phyloP scores from a whole-genome alignment of 805 yeast species.

The Candida coquimbonensis region DNA sequence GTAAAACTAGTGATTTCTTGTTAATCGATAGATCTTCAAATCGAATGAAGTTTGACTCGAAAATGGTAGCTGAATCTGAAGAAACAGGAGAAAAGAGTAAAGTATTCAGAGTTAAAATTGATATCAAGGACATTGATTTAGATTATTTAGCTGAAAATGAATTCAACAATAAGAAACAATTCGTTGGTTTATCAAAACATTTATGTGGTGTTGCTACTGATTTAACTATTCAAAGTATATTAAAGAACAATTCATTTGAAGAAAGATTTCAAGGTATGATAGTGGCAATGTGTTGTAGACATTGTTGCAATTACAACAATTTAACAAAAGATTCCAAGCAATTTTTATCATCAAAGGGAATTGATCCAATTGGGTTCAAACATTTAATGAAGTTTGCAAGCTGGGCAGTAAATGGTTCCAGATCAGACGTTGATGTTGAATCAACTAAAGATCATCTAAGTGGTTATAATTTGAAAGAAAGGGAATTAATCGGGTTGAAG shows the following conservation, averaged over 20 bases:
- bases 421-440: conserved; percentile 31
- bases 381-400: conserved; percentile 61
- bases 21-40: conserved; percentile 73
- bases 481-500: conserved; percentile 54
- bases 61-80: conserved; percentile 48
- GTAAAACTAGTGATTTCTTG: conserved; percentile 33
- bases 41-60: conserved; percentile 71
- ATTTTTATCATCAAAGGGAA: conserved; percentile 14
- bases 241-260: conserved; percentile 30
- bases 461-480: conserved; percentile 37
- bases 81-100: conserved; percentile 24
- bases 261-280: conserved; percentile 45
- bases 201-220: conserved; percentile 94
- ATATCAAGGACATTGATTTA: conserved; percentile 68
- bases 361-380: conserved; percentile 33
- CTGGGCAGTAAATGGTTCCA: conserved; percentile 81
- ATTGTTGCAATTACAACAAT: conserved; percentile 63
- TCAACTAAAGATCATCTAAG: conserved; percentile 39
- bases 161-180: conserved; percentile 8
- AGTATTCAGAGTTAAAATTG: conserved; percentile 53
- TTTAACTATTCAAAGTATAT: conserved; percentile 61
- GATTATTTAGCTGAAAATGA: conserved; percentile 34
- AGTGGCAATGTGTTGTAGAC: conserved; percentile 93
- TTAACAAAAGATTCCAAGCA: conserved; percentile 28
- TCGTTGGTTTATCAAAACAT: conserved; percentile 77